Base-by-base conservation (phyloP, 140 eudicot species). In the Senecio squalidus region DNA sequence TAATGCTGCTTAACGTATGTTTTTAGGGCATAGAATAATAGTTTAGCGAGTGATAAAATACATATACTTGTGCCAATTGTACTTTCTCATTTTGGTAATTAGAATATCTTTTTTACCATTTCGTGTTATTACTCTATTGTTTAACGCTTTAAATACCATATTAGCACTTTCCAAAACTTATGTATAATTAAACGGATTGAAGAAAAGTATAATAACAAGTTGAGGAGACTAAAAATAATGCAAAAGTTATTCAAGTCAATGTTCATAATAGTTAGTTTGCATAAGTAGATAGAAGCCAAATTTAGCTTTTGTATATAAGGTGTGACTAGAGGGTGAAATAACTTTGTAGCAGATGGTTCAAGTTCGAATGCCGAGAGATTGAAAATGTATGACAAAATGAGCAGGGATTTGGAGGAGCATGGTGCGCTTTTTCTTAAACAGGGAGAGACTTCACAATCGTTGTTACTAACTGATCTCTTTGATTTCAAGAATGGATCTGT, bases 391-490 rank as follows among this genome's bases (percentile, higher is more conserved):
- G 80, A 76, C 26, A 75, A 81, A 74, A 76, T 91, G 96, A 77
- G 73, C 15, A 84, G 68, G 73, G 92, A 87, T 68, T 75, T 91
- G 77, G 84, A 91, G 61, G 92, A 86, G 55, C 83, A 84, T 18
- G 98, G 96, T 46, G 85, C 95, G 14, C 82, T 74, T 55, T 91
- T 91, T 69, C 84, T 91, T 21, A 84, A 76, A 58, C 81, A 79
- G 17, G 96, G 98, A 23, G 74, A 87, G 71, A 91, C 98, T 62
- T 86, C 98, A 38, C 98, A 91, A 44, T 84, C 95, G 15, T 65
- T 91, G 60, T 74, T 82, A 23, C 82, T 91, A 50, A 81, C 98
- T 15, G 96, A 91, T 66, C 71, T 91, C 20, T 91, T 91, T 58
- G 61, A 72, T 22, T 18, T 81, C 6, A 64, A 79, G n/a, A 78